Percentiles rank a stretch among this genome's conserved stretches.
phyloP scores from a whole-genome alignment of 805 yeast genomes.

The Hanseniaspora clermontiae region DNA sequence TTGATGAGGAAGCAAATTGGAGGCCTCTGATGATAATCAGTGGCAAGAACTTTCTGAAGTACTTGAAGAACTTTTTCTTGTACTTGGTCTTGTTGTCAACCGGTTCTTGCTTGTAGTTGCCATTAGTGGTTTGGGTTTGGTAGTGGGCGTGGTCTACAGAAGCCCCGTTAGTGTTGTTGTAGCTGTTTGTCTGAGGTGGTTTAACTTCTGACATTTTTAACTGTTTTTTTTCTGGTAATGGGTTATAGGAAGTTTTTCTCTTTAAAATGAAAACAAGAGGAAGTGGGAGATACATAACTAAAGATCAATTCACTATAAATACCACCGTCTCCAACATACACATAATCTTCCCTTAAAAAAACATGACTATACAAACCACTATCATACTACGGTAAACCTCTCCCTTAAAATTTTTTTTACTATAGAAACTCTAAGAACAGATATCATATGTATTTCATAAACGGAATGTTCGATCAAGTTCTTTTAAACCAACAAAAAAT shows the following conservation, averaged over 20 bases:
- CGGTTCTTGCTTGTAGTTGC: neutral
- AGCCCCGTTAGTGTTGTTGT: neutral
- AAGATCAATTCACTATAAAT: too few species aligned
- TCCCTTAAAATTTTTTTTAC: too few species aligned
- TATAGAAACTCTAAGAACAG: too few species aligned
- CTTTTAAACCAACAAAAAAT: too few species aligned
- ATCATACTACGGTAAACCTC: too few species aligned
- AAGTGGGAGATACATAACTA: too few species aligned
- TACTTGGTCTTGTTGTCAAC: neutral
- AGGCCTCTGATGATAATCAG: slow-evolving; percentile 15
- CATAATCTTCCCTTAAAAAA: too few species aligned
- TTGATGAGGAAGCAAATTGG: slow-evolving; percentile 23
- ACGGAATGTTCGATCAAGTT: too few species aligned
- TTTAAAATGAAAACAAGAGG: neutral
- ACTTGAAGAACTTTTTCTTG: neutral
- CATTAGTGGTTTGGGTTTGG: neutral
- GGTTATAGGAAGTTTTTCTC: neutral
- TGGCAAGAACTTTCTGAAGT: neutral
- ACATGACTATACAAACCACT: too few species aligned
- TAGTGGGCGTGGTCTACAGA: neutral
- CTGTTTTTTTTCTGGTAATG: neutral
- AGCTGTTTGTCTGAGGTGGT: neutral
- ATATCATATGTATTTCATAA: too few species aligned
- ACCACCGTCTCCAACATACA: too few species aligned
- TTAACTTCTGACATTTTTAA: neutral